These are phyloP conservation scores for Lodderomyces parapsilosis DNA, from an alignment of 1,139 yeast species.

Conservation along the genomic window DNA sequence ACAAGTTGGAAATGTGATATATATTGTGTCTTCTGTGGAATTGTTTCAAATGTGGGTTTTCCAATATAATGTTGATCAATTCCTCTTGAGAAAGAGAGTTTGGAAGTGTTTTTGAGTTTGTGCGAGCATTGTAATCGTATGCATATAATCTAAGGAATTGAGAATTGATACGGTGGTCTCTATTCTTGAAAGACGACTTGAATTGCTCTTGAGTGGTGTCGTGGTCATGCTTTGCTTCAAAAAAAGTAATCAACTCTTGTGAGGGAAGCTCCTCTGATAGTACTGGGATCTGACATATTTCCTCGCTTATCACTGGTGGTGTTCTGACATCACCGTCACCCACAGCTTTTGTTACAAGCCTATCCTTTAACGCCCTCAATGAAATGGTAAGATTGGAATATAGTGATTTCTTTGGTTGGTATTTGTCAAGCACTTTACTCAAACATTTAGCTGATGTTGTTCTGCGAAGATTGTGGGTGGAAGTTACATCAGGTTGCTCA, in stretches of 20 bases:
- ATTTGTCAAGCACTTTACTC: conserved; percentile 8
- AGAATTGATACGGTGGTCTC: conserved; percentile 50
- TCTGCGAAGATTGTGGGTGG: neutral
- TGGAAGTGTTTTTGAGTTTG: conserved; percentile 14
- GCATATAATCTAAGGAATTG: conserved; percentile 48
- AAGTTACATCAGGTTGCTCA: neutral
- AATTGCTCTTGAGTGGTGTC: conserved; percentile 1
- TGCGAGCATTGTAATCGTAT: conserved; percentile 39
- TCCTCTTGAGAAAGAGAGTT: conserved; percentile 11
- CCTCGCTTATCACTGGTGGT: conserved; percentile 13
- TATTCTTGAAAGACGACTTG: conserved; percentile 24
- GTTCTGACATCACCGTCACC: neutral
- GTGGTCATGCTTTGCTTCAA: conserved; percentile 3
- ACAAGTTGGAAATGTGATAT: conserved; percentile 32
- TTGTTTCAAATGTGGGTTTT: conserved; percentile 21
- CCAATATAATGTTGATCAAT: conserved; percentile 7
- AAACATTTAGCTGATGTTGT: conserved; percentile 11
- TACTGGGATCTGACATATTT: no score
- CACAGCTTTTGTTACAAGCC: conserved; percentile 7
- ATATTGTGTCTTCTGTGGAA: conserved; percentile 31
- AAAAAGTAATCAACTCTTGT: conserved; percentile 13
- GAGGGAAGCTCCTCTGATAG: conserved; percentile 6
- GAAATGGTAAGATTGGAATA: conserved; percentile 20
- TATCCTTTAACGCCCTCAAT: conserved; percentile 14
- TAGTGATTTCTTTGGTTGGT: conserved; percentile 8